phyloP scores from a whole-genome alignment of 768 basidiomycete genomes.

The Suillus paluster region DNA sequence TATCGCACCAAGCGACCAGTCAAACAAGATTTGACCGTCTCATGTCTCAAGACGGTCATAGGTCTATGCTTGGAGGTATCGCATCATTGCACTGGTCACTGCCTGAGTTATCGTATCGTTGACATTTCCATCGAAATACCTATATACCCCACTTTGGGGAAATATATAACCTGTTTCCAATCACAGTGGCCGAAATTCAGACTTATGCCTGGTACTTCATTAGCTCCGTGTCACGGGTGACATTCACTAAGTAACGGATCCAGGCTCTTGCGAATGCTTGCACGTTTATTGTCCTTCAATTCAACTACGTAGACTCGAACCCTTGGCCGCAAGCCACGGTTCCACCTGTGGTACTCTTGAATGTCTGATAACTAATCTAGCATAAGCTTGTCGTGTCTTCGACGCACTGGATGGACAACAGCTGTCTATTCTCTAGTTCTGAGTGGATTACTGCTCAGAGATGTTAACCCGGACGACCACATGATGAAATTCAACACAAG shows the following conservation, averaged over 20 bases:
- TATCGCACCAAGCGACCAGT: slow-evolving; percentile 24
- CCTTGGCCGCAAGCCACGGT: not conserved
- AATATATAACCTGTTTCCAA: not conserved
- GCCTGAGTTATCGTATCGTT: not conserved
- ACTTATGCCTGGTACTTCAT: no score
- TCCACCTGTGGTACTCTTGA: not conserved
- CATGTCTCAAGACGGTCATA: not conserved
- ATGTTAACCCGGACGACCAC: not conserved
- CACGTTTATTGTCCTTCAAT: not conserved
- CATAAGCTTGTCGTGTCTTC: not conserved
- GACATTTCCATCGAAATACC: not conserved
- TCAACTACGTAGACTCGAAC: not conserved
- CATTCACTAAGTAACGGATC: not conserved
- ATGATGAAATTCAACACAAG: not conserved
- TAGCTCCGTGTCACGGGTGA: not conserved
- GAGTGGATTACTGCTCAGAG: no score
- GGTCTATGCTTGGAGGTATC: not conserved
- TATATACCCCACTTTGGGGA: not conserved
- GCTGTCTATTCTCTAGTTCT: no score
- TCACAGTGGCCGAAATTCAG: not conserved
- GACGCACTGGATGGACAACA: not conserved
- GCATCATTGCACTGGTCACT: not conserved
- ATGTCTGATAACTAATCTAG: not conserved
- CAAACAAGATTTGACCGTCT: slow-evolving; percentile 7
- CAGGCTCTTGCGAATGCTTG: not conserved